Percentiles rank a stretch among this genome's conserved stretches.
phyloP scores from a whole-genome alignment of 1,284 basidiomycete genomes.

The Heliocybe sulcata region DNA sequence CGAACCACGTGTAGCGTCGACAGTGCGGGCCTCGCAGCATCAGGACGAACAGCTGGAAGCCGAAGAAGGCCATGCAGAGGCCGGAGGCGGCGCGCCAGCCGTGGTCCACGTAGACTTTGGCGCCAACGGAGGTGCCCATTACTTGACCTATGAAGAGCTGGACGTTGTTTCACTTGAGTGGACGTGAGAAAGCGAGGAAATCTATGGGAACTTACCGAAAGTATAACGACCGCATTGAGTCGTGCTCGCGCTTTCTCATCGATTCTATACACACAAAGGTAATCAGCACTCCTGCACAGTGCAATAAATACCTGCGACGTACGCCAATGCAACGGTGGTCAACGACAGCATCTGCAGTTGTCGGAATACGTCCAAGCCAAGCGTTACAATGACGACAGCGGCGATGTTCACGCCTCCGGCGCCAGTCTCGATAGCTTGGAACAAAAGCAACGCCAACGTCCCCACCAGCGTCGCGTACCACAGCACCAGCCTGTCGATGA shows the following conservation, averaged over 20 bases:
- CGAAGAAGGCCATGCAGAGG: slow-evolving; percentile 38
- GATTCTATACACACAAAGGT: slow-evolving; percentile 23
- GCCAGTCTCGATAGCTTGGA: slow-evolving; percentile 33
- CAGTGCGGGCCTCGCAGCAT: slow-evolving; percentile 37
- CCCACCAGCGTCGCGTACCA: slow-evolving; percentile 41
- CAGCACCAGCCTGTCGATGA: slow-evolving; percentile 41
- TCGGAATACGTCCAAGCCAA: slow-evolving; percentile 39
- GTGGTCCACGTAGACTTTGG: slow-evolving; percentile 38
- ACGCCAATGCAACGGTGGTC: no score
- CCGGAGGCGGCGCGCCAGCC: slow-evolving; percentile 46
- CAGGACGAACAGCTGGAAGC: slow-evolving; percentile 29
- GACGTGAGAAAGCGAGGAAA: background rate
- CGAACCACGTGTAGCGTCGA: slow-evolving; percentile 29
- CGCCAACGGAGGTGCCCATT: slow-evolving; percentile 45
- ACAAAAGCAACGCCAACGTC: slow-evolving; percentile 22
- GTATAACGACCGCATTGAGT: slow-evolving; percentile 42
- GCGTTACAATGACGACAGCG: slow-evolving; percentile 35
- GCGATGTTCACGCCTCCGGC: slow-evolving; percentile 37
- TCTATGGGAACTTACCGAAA: slow-evolving; percentile 24
- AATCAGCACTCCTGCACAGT: no score
- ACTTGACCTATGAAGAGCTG: slow-evolving; percentile 40
- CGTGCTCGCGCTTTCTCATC: slow-evolving; percentile 33
- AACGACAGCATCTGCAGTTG: no score
- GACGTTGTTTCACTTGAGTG: no score
- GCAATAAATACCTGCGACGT: no score